Percentiles rank a stretch among this genome's conserved stretches.
phyloP scores from a whole-genome alignment of 257 asterid genomes.

The Fraxinus excelsior region DNA sequence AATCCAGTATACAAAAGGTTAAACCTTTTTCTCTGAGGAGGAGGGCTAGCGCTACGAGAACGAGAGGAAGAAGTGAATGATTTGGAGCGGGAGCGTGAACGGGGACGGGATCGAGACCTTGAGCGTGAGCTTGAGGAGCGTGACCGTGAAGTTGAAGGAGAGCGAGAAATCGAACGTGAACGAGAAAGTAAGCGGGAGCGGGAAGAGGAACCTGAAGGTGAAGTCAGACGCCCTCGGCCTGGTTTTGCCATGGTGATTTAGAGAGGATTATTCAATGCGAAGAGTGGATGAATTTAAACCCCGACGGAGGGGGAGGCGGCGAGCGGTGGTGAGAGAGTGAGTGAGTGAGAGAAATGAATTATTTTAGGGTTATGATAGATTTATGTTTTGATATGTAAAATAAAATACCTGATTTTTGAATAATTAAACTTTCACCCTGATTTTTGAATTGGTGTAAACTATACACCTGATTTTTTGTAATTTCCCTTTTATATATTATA shows the following conservation, averaged over 20 bases:
- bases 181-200: slow-evolving; percentile 5
- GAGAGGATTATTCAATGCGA: neutral
- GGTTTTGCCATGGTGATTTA: slow-evolving; percentile 43
- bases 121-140: slow-evolving; percentile 26
- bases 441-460: no score
- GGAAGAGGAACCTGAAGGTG: slow-evolving; percentile 43
- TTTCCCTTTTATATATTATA: no score
- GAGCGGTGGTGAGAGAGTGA: no score
- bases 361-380: no score
- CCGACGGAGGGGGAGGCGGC: no score
- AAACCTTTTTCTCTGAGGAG: slow-evolving; percentile 35
- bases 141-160: slow-evolving; percentile 12
- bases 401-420: no score
- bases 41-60: slow-evolving; percentile 41
- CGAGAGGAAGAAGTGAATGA: slow-evolving; percentile 45
- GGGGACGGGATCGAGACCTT: slow-evolving; percentile 36
- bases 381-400: no score
- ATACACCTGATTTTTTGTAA: no score
- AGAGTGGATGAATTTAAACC: neutral
- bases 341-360: no score
- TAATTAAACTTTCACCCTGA: no score
- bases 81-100: no score
- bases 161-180: slow-evolving; percentile 1
- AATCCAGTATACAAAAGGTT: neutral
- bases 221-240: slow-evolving; percentile 47